Base-by-base conservation (phyloP, 805 yeast species). In the Candida yuanshanica region DNA sequence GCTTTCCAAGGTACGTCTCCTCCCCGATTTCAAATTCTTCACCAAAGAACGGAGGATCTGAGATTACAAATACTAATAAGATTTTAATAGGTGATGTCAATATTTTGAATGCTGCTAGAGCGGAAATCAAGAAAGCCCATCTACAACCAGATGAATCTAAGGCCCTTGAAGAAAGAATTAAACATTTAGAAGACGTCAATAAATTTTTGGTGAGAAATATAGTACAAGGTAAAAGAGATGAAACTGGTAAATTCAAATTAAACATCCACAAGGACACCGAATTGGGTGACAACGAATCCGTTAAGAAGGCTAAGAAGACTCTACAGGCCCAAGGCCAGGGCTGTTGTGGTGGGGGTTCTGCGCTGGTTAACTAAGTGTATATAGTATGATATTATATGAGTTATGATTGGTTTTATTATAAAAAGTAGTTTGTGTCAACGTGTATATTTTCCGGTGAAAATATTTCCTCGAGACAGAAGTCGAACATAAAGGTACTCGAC, bases 211-310 rank as follows among this genome's bases (percentile, higher is more conserved):
- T 74, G 37, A 68, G 72, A 44, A 91, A 91, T 60, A 70, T 91
- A n/a, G 97, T 91, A 4, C 99, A 91, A 64, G 68, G 64, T 46
- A 72, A 64, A 51, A 60, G 55, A 2, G 60, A 51, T 2, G 66
- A 60, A 2, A 66, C 66, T 13, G 72, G 68, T 3, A 72, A 65
- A 37, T 77, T 70, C 55, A 61, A 64, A 38, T 69, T 91, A 53
- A 82, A 82, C 50, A 80, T 91, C 50, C 96, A 88, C 57, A 64
- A 76, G 37, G 77, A 83, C 36, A 85, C 95, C 0, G 98, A 91
- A 62, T 67, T 91, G 39, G 98, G 97, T 16, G 96, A 89, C 57
- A 91, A 91, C 59, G 95, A 89, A 26, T 72, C 79, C 35, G 73
- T 86, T 50, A 84, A 82, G 59, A 74, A 66, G 47, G 64, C 69